These are phyloP conservation scores for Heritiera littoralis DNA, from an alignment of 345 rosid genomes.

Conservation along the genomic window DNA sequence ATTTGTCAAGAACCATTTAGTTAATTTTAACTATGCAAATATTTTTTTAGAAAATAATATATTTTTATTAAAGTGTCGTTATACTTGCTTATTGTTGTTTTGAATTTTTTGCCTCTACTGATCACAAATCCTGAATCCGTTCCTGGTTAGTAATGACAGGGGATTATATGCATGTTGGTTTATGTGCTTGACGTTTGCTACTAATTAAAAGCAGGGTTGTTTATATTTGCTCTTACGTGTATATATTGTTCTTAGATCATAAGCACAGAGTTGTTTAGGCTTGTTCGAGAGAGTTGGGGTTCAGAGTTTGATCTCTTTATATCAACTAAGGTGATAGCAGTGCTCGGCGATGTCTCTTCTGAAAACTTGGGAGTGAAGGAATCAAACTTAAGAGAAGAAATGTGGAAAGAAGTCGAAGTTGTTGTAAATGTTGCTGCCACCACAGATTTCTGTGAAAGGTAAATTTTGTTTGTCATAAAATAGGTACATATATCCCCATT, in stretches of 20 bases:
- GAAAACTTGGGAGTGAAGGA: conserved; percentile 36
- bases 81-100: too few relatives aligned
- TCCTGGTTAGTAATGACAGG: too few relatives aligned
- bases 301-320: conserved; percentile 1
- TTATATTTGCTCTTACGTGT: too few relatives aligned
- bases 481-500: background rate
- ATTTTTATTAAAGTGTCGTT: too few relatives aligned
- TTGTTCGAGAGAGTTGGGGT: conserved; percentile 24
- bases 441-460: conserved; percentile 50
- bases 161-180: too few relatives aligned
- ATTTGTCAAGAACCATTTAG: too few relatives aligned
- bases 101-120: too few relatives aligned
- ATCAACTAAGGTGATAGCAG: background rate
- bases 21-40: too few relatives aligned
- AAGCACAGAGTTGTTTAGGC: conserved; percentile 30
- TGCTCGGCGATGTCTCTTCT: conserved; percentile 37
- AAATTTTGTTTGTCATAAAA: background rate
- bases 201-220: background rate
- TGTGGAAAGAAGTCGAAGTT: conserved; percentile 36
- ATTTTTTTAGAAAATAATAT: too few relatives aligned
- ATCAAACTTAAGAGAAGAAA: conserved; percentile 26
- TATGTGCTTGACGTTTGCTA: background rate
- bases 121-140: too few relatives aligned
- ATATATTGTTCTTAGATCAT: conserved; percentile 21
- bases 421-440: conserved; percentile 35